These are phyloP conservation scores for Zanthoxylum bungeanum DNA, from an alignment of 345 rosid genomes.

Conservation along the genomic window DNA sequence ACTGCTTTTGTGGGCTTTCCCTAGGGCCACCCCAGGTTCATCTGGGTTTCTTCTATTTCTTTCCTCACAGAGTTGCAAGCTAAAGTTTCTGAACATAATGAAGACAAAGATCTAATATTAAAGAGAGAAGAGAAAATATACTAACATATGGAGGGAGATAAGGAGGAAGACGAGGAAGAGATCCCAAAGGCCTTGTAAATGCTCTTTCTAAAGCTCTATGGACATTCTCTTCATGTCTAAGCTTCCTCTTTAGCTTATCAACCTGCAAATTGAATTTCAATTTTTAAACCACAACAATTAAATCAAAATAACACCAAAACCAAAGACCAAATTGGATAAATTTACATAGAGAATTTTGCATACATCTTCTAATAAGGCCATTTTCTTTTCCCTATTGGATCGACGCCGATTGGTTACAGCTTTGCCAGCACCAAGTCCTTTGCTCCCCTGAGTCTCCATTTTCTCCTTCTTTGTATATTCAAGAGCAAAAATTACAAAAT, in stretches of 20 bases:
- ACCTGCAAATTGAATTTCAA: conserved; percentile 48
- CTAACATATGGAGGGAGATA: conserved; percentile 84
- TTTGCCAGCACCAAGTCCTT: conserved; percentile 35
- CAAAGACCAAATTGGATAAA: conserved; percentile 4
- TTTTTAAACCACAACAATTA: conserved; percentile 5
- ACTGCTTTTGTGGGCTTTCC: too few species aligned
- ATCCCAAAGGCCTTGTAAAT: conserved; percentile 84
- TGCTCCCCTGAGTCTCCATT: conserved; percentile 52
- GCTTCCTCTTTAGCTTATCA: conserved; percentile 89
- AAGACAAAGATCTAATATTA: neutral
- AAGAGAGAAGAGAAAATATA: conserved; percentile 5
- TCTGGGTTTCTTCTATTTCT: neutral
- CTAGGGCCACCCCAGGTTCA: too few species aligned
- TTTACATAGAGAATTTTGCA: neutral
- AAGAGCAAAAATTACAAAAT: conserved; percentile 16
- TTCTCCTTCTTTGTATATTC: conserved; percentile 41
- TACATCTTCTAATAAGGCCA: conserved; percentile 83
- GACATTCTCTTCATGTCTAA: conserved; percentile 88
- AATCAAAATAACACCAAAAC: neutral
- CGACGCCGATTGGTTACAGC: conserved; percentile 47
- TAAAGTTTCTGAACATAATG: neutral
- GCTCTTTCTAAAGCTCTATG: conserved; percentile 94
- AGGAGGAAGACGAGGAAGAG: conserved; percentile 91
- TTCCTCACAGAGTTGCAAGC: neutral
- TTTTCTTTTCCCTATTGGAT: conserved; percentile 67